These are phyloP conservation scores for Cyclanthera cordifolia DNA, from an alignment of 306 rosid species.

Conservation along the genomic window DNA sequence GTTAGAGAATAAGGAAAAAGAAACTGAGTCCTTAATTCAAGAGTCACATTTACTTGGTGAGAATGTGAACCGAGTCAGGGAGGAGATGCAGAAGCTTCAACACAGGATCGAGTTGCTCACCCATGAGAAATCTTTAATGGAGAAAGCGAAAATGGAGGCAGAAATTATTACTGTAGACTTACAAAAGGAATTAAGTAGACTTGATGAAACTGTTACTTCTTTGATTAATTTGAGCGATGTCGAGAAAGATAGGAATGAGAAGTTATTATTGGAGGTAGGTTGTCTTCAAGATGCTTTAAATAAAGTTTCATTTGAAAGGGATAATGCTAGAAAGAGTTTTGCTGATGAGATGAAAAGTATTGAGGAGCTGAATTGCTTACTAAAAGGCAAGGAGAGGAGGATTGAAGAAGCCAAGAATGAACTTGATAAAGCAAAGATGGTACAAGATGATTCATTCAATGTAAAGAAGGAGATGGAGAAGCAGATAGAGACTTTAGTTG, in stretches of 20 bases:
- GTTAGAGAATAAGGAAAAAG: conserved; percentile 33
- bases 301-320: conserved; percentile 16
- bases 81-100: conserved; percentile 23
- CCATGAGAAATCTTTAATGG: conserved; percentile 26
- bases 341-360: conserved; percentile 36
- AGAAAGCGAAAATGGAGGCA: conserved; percentile 20
- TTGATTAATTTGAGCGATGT: conserved; percentile 16
- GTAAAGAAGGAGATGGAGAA: conserved; percentile 24
- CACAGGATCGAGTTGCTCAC: conserved; percentile 20
- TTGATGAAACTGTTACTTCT: conserved; percentile 19
- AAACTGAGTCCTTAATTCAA: conserved; percentile 25
- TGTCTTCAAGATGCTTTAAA: conserved; percentile 16
- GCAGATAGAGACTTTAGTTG: conserved; percentile 20
- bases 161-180: conserved; percentile 31
- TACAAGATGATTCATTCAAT: conserved; percentile 20
- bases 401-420: conserved; percentile 24
- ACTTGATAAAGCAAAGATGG: conserved; percentile 22
- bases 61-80: conserved; percentile 13
- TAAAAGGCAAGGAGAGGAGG: conserved; percentile 27
- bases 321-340: conserved; percentile 22
- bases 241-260: conserved; percentile 24
- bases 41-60: conserved; percentile 5
- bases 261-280: conserved; percentile 27
- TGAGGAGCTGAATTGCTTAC: conserved; percentile 21
- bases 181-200: conserved; percentile 18